phyloP scores from a whole-genome alignment of 2,329 filamentous ascomycete genomes.

The Rhytidhysteron rufulum region DNA sequence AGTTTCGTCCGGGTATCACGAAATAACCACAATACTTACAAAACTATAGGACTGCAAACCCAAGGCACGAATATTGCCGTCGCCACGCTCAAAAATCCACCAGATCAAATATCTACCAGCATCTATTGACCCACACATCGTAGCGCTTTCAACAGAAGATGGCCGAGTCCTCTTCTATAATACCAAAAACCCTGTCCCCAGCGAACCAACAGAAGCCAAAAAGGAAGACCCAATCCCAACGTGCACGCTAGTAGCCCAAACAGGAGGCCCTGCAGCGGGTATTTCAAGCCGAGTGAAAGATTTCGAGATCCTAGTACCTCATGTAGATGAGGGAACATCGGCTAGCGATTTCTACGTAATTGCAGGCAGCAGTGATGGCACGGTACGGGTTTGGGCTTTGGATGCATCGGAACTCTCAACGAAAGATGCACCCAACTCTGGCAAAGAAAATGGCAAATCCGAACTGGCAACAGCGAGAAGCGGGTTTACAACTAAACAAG shows the following conservation, averaged over 20 bases:
- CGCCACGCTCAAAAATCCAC: conserved; percentile 74
- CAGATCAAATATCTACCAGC: conserved; percentile 67
- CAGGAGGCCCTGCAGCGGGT: conserved; percentile 70
- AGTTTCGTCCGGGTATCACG: too few species aligned
- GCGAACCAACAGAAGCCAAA: conserved; percentile 42
- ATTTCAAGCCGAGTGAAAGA: conserved; percentile 79
- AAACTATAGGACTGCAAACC: conserved; percentile 66
- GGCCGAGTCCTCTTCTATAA: conserved; percentile 82
- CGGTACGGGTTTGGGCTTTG: conserved; percentile 73
- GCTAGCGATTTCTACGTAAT: conserved; percentile 53
- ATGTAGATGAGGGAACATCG: conserved; percentile 27
- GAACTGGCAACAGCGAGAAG: conserved; percentile 4
- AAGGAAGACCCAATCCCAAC: conserved; percentile 57
- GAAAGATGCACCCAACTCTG: conserved; percentile 6
- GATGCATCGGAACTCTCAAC: conserved; percentile 20
- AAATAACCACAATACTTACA: too few species aligned
- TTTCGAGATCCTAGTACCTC: conserved; percentile 62
- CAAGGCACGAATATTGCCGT: conserved; percentile 67
- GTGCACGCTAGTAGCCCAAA: conserved; percentile 60
- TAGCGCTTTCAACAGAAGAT: conserved; percentile 85
- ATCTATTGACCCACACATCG: conserved; percentile 51
- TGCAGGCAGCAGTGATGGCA: conserved; percentile 80
- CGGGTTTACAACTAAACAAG: conserved; percentile 37
- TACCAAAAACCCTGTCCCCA: conserved; percentile 40
- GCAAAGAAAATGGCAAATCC: conserved; percentile 1